Percentiles rank a stretch among this genome's conserved stretches.
phyloP scores from a whole-genome alignment of 139 green algal genomes.

The Chlorella ohadii region DNA sequence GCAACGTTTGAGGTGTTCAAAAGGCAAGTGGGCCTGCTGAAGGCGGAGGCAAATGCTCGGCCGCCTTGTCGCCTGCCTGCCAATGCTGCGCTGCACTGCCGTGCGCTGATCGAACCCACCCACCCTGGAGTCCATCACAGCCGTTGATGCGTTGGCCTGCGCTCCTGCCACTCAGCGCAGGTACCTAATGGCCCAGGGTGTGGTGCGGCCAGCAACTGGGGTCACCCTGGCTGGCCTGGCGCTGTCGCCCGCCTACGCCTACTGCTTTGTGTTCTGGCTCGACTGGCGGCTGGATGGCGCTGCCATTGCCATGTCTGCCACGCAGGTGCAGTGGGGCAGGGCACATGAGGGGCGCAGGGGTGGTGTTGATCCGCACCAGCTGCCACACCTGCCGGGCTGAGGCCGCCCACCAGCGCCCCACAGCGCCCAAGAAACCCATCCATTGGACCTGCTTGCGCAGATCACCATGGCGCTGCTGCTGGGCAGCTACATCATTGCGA shows the following conservation, averaged over 20 bases:
- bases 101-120: too few species aligned
- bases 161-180: background rate
- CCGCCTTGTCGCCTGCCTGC: too few species aligned
- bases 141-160: too few species aligned
- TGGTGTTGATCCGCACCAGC: too few species aligned
- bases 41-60: too few species aligned
- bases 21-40: slow-evolving; percentile 61
- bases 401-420: too few species aligned
- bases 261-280: slow-evolving; percentile 33
- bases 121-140: too few species aligned
- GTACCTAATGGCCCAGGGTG: slow-evolving; percentile 13
- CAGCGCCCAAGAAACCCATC: too few species aligned
- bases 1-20: slow-evolving; percentile 53
- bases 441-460: too few species aligned
- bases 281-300: slow-evolving; percentile 65
- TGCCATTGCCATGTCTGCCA: slow-evolving; percentile 58
- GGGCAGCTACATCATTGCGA: slow-evolving; percentile 45
- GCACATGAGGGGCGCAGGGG: too few species aligned
- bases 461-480: slow-evolving; percentile 60
- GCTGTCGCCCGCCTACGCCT: slow-evolving; percentile 36
- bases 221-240: slow-evolving; percentile 32
- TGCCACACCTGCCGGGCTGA: too few species aligned
- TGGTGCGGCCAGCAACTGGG: slow-evolving; percentile 55
- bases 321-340: slow-evolving; percentile 43
- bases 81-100: too few species aligned